These are phyloP conservation scores for Mortierella polycephala DNA, from an alignment of 371 early-diverging fungal species.

Conservation along the genomic window DNA sequence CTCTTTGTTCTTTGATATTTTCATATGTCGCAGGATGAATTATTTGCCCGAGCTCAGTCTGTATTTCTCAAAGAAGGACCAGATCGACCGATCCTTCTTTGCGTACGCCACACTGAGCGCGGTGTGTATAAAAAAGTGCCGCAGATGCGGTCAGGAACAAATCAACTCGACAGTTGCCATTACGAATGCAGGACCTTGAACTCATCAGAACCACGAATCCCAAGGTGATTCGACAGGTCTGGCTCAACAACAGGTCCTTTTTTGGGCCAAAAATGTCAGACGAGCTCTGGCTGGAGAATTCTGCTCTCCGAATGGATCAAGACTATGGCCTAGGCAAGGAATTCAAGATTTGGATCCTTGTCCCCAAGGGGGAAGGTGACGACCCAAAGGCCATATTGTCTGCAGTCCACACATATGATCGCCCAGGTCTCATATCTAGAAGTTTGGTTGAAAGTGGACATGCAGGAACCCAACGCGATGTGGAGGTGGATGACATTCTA, in stretches of 20 bases:
- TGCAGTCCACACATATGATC: slow-evolving; percentile 16
- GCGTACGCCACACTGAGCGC: no score
- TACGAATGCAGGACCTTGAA: slow-evolving; percentile 1
- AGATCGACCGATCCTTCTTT: no score
- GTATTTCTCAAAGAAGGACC: no score
- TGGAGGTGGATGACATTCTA: not conserved
- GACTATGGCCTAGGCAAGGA: slow-evolving; percentile 15
- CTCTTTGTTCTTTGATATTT: not conserved
- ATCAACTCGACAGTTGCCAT: no score
- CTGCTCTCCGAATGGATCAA: slow-evolving; percentile 5
- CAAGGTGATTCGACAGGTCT: slow-evolving; percentile 15
- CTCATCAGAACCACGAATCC: slow-evolving; percentile 15
- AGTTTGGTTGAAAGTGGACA: not conserved
- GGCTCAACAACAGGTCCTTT: slow-evolving; percentile 12
- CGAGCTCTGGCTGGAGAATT: slow-evolving; percentile 23
- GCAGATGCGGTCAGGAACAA: no score
- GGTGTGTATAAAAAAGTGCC: no score
- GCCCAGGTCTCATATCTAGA: slow-evolving; percentile 16
- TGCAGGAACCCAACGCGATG: no score
- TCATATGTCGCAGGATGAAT: slow-evolving; percentile 3
- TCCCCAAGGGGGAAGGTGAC: slow-evolving; percentile 16
- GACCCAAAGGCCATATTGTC: slow-evolving; percentile 16
- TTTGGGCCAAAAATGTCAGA: slow-evolving; percentile 3
- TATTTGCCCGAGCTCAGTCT: not conserved
- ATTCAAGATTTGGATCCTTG: slow-evolving; percentile 24